Percentiles rank a stretch among this genome's conserved stretches.
phyloP scores from a whole-genome alignment of 257 asterid genomes.

The Osmanthus fragrans region DNA sequence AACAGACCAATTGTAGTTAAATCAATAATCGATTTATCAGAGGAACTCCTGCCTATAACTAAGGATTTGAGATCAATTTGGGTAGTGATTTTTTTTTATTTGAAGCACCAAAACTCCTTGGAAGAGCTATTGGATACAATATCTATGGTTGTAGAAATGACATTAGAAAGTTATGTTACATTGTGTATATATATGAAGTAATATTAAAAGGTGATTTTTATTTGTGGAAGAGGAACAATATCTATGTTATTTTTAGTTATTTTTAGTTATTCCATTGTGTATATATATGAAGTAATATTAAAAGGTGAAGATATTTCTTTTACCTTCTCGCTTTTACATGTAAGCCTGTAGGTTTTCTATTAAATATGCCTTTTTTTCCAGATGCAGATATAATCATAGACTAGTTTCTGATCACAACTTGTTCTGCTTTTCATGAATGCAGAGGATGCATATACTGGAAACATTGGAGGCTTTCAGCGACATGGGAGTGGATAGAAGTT shows the following conservation, averaged over 20 bases:
- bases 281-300: constrained; percentile 7
- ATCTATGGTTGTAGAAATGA: not conserved
- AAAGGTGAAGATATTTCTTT: not conserved
- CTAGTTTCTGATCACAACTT: constrained; percentile 2
- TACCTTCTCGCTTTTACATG: not conserved
- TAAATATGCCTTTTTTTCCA: not conserved
- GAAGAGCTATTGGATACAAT: not conserved
- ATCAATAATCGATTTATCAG: not conserved
- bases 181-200: constrained; percentile 1
- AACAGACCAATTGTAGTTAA: not conserved
- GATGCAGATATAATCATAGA: constrained; percentile 7
- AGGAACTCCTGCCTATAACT: not conserved
- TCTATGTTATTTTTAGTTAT: no score
- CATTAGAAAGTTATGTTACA: no score
- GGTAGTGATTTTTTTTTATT: not conserved
- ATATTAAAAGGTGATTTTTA: not conserved
- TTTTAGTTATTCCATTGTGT: no score
- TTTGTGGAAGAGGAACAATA: no score
- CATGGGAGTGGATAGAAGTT: constrained; percentile 45
- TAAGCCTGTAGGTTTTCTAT: not conserved
- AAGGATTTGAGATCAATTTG: constrained; percentile 3
- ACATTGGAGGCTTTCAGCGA: constrained; percentile 74
- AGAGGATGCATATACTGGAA: constrained; percentile 83
- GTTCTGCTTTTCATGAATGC: constrained; percentile 22
- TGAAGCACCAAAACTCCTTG: not conserved